Evolutionary conservation across 352 stramenopile species (phyloP).

Genomic region (Globisporangium irregulare): DNA sequence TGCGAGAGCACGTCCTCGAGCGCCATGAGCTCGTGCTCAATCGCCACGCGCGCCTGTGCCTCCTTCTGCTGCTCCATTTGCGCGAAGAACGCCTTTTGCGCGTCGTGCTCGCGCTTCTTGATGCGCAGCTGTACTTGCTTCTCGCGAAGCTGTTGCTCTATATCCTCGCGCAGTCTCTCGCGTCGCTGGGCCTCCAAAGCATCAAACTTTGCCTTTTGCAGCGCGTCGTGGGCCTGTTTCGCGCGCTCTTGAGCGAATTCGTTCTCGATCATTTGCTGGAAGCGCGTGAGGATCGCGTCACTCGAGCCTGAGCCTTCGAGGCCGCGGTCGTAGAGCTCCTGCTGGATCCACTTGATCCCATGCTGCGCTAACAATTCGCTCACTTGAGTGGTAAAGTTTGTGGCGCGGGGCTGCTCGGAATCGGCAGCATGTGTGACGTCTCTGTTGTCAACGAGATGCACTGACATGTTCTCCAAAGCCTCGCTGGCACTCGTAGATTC

Average conservation of each 20-base stretch:
- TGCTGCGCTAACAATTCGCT: constrained; percentile 26
- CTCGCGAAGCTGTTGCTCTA: constrained; percentile 34
- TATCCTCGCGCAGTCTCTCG: constrained; percentile 33
- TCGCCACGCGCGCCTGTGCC: constrained; percentile 25
- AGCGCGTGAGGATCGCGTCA: constrained; percentile 39
- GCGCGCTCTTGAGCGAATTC: constrained; percentile 25
- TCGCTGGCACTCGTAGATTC: neutral
- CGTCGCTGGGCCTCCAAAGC: constrained; percentile 28
- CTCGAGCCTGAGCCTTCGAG: constrained; percentile 53
- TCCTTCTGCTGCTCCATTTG: constrained; percentile 61
- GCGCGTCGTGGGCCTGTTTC: neutral
- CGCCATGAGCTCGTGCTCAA: constrained; percentile 54
- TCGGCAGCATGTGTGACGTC: neutral
- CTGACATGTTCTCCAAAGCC: neutral
- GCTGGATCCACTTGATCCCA: constrained; percentile 72
- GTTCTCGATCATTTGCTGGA: constrained; percentile 32
- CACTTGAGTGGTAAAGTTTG: constrained; percentile 22
- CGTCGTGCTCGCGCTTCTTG: constrained; percentile 38
- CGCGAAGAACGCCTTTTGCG: constrained; percentile 49
- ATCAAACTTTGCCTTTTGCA: constrained; percentile 25
- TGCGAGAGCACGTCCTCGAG: constrained; percentile 52
- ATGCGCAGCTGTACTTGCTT: constrained; percentile 37
- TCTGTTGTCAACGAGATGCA: too few relatives aligned
- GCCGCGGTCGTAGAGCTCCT: constrained; percentile 75
- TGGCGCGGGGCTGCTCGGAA: neutral